Conservation (phyloP, 352 stramenopile genomes). For the Globisporangium okanoganense region DNA sequence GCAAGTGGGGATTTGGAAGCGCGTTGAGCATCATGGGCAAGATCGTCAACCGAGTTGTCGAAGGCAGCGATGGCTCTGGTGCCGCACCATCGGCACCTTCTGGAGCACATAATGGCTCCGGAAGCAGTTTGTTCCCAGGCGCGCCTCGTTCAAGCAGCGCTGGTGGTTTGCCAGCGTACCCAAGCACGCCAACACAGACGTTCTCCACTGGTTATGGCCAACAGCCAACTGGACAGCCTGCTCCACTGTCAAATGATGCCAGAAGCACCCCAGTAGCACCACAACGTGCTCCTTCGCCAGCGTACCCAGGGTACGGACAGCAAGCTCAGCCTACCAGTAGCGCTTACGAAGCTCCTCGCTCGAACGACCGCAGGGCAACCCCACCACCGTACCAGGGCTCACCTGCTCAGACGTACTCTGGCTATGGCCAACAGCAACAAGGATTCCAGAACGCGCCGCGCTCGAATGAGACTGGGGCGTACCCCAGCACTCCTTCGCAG, state of each 20-base stretch:
- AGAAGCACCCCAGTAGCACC: not conserved
- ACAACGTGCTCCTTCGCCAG: constrained; percentile 6
- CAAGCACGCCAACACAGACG: constrained; percentile 16
- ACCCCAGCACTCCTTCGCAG: constrained; percentile 10
- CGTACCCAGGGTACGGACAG: constrained; percentile 12
- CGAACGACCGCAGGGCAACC: constrained; percentile 15
- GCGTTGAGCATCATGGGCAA: constrained; percentile 85
- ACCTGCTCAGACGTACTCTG: not conserved
- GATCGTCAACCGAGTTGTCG: constrained; percentile 82
- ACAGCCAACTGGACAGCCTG: constrained; percentile 17
- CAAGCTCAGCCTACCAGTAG: constrained; percentile 11
- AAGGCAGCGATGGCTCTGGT: constrained; percentile 52
- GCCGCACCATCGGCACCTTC: constrained; percentile 4
- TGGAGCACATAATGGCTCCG: constrained; percentile 14
- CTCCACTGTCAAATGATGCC: constrained; percentile 8
- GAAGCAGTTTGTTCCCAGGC: constrained; percentile 33
- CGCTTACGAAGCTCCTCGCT: constrained; percentile 13
- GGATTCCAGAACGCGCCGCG: constrained; percentile 6
- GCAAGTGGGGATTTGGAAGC: constrained; percentile 78
- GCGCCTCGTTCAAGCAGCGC: constrained; percentile 19
- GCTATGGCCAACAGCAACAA: constrained; percentile 1
- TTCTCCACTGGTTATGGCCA: constrained; percentile 13
- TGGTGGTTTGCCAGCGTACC: constrained; percentile 25
- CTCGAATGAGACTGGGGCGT: constrained; percentile 17
- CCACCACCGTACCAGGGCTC: constrained; percentile 25